These are phyloP conservation scores for Umbelopsis ramanniana DNA, from an alignment of 192 early-diverging fungal species.

Conservation along the genomic window DNA sequence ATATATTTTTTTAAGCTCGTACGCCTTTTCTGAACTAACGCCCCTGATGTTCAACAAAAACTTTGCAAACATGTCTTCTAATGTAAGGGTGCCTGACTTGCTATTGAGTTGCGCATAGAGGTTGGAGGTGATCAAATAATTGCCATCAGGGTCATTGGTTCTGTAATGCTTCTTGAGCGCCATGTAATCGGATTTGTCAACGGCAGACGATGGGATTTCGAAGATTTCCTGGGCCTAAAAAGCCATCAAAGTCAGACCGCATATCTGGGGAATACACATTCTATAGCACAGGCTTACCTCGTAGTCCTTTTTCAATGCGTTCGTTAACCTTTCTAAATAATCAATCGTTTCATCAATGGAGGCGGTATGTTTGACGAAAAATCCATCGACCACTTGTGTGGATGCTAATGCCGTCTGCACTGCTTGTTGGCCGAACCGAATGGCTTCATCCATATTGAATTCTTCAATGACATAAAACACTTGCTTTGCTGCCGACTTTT, in stretches of 20 bases:
- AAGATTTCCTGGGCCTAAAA: slow-evolving; percentile 43
- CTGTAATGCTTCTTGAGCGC: slow-evolving; percentile 50
- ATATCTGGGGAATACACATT: too few species aligned
- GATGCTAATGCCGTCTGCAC: slow-evolving; percentile 76
- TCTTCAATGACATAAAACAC: slow-evolving; percentile 92
- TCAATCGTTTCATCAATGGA: slow-evolving; percentile 82
- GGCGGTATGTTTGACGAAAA: slow-evolving; percentile 80
- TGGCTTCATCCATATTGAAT: slow-evolving; percentile 62
- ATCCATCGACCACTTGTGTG: slow-evolving; percentile 78
- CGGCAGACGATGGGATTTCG: slow-evolving; percentile 54
- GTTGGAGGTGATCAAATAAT: slow-evolving; percentile 62
- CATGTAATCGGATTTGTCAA: slow-evolving; percentile 56
- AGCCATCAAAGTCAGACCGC: too few species aligned
- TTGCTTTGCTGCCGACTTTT: slow-evolving; percentile 68
- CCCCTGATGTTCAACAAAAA: slow-evolving; percentile 89
- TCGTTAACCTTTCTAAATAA: slow-evolving; percentile 72
- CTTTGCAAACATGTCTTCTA: slow-evolving; percentile 78
- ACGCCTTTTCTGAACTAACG: slow-evolving; percentile 84
- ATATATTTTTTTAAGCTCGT: slow-evolving; percentile 68
- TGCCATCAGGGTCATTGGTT: slow-evolving; percentile 35
- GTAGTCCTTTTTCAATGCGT: slow-evolving; percentile 54
- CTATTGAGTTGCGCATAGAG: slow-evolving; percentile 69
- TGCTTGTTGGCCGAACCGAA: slow-evolving; percentile 61
- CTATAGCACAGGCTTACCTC: slow-evolving; percentile 38
- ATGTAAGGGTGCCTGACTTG: slow-evolving; percentile 73